A percentile compares a stretch with the other conserved stretches of the same genome.
These are phyloP conservation scores for Uronychia binucleata DNA, from an alignment of 73 alveolate genomes.

Conservation along the genomic window DNA sequence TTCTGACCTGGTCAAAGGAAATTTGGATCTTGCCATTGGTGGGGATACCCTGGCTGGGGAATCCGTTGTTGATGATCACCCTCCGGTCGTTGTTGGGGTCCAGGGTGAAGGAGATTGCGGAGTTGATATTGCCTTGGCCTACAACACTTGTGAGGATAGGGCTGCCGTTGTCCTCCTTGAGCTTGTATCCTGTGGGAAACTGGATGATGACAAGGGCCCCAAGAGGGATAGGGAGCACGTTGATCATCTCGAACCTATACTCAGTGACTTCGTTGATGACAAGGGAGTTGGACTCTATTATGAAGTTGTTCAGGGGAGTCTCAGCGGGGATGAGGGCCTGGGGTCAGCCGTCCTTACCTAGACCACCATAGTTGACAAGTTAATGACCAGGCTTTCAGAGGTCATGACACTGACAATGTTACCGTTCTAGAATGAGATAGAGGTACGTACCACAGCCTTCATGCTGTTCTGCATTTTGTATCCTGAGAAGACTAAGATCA, in stretches of 20 bases:
- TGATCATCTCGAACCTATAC: background rate
- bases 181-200: background rate
- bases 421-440: background rate
- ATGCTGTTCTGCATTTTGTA: background rate
- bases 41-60: background rate
- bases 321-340: background rate
- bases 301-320: background rate
- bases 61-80: background rate
- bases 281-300: background rate
- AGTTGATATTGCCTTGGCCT: background rate
- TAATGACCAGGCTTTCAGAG: background rate
- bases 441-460: background rate
- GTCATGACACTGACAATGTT: background rate
- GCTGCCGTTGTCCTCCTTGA: background rate
- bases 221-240: background rate
- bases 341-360: background rate
- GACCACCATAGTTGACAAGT: background rate
- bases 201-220: background rate
- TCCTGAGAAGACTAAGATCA: background rate
- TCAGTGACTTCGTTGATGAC: background rate
- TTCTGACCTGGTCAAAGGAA: background rate
- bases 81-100: background rate
- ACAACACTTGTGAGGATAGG: background rate
- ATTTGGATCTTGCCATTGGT: background rate
- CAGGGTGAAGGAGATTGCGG: background rate